phyloP scores from a whole-genome alignment of 345 rosid genomes.

The Streptanthus diversifolius region DNA sequence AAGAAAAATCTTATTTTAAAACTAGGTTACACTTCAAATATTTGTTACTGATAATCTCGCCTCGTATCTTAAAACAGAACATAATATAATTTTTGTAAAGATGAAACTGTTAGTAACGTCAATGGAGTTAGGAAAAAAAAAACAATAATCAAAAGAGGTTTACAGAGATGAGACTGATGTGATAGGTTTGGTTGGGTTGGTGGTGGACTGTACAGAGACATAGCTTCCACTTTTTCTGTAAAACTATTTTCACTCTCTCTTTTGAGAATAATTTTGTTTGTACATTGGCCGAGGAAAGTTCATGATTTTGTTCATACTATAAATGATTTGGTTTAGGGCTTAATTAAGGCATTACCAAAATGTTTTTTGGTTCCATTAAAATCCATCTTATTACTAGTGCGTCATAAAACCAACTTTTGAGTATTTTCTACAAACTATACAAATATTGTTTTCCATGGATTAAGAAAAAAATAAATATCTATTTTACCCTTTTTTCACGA shows the following conservation, averaged over 20 bases:
- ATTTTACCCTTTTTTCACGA: no score
- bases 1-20: neutral
- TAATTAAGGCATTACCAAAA: neutral
- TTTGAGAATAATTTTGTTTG: constrained; percentile 7
- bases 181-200: constrained; percentile 31
- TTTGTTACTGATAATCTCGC: neutral
- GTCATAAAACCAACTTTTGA: neutral
- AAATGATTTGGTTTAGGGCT: constrained; percentile 14
- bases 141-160: constrained; percentile 9
- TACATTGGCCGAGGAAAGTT: constrained; percentile 14
- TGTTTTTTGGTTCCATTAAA: constrained; percentile 1
- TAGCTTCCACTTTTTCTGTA: constrained; percentile 20
- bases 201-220: constrained; percentile 19
- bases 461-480: no score
- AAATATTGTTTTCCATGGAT: neutral
- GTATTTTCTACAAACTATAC: neutral
- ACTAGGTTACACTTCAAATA: neutral
- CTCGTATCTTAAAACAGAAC: neutral
- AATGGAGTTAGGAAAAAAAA: neutral
- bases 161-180: constrained; percentile 26
- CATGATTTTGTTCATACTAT: neutral
- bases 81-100: neutral
- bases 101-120: neutral
- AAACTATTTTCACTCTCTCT: neutral
- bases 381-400: neutral